These are phyloP conservation scores for Fusarium brachygibbosum DNA, from an alignment of 2,329 filamentous ascomycete genomes.

Conservation along the genomic window DNA sequence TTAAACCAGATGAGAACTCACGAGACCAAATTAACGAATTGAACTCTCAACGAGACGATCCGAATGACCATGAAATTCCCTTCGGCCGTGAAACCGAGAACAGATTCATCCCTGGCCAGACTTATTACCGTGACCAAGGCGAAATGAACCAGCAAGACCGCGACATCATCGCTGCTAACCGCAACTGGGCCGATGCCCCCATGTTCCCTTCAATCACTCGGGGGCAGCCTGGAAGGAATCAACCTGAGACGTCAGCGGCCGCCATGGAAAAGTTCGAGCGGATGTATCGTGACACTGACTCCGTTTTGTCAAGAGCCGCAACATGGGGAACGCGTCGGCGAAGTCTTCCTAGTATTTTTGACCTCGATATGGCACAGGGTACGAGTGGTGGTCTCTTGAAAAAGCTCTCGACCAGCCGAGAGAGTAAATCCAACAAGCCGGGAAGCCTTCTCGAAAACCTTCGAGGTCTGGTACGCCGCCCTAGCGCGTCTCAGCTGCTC, in stretches of 20 bases:
- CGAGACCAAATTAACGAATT: conserved; percentile 41
- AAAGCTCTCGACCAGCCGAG: conserved; percentile 68
- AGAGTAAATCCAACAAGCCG: conserved; percentile 63
- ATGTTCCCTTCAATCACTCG: conserved; percentile 60
- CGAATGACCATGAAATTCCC: conserved; percentile 58
- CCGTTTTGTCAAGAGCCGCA: conserved; percentile 72
- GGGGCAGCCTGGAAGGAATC: conserved; percentile 52
- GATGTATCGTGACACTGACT: conserved; percentile 68
- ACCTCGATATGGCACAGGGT: conserved; percentile 68
- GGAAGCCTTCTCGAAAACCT: conserved; percentile 62
- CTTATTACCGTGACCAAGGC: conserved; percentile 61
- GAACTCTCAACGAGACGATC: conserved; percentile 45
- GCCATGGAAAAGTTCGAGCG: conserved; percentile 67
- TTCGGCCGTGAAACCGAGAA: conserved; percentile 65
- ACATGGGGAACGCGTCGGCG: conserved; percentile 78
- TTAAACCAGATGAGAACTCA: conserved; percentile 46
- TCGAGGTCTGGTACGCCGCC: conserved; percentile 64
- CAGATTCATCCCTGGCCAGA: conserved; percentile 61
- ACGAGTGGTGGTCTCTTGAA: conserved; percentile 73
- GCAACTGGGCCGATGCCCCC: conserved; percentile 65
- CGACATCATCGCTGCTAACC: conserved; percentile 63
- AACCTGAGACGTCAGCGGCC: conserved; percentile 65
- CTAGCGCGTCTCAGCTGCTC: conserved; percentile 59
- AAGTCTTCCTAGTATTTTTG: conserved; percentile 71
- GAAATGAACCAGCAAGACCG: conserved; percentile 62